A percentile compares a stretch with the other conserved stretches of the same genome.
Evolutionary conservation across 805 yeast genomes (phyloP).

Genomic region (Lipomyces oligophaga): DNA sequence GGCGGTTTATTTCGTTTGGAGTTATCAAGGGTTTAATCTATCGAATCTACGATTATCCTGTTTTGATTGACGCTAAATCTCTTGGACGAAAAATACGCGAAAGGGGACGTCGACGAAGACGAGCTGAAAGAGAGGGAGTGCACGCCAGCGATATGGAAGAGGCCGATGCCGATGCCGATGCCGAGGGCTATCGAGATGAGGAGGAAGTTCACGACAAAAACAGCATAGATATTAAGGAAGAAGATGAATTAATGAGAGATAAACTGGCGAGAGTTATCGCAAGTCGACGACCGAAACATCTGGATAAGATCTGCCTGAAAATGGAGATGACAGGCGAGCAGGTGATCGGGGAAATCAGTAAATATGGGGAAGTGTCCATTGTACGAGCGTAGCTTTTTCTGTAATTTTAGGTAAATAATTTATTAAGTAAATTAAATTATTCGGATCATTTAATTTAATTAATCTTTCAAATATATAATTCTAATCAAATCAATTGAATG

Average conservation of each 20-base stretch:
- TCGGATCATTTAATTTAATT: too few relatives aligned
- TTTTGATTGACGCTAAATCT: slow-evolving; percentile 38
- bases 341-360: slow-evolving; percentile 7
- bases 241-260: slow-evolving; percentile 24
- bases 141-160: not conserved
- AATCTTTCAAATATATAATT: too few relatives aligned
- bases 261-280: slow-evolving; percentile 6
- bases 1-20: slow-evolving; percentile 86
- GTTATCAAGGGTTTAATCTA: slow-evolving; percentile 75
- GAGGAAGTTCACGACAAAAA: too few relatives aligned
- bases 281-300: slow-evolving; percentile 31
- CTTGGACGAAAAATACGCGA: slow-evolving; percentile 1
- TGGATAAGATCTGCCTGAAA: slow-evolving; percentile 58
- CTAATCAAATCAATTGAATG: too few relatives aligned
- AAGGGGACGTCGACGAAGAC: not conserved
- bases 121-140: not conserved
- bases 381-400: slow-evolving; percentile 12
- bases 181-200: slow-evolving; percentile 2
- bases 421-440: too few relatives aligned
- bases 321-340: slow-evolving; percentile 39
- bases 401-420: too few relatives aligned
- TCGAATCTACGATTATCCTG: slow-evolving; percentile 73
- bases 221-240: too few relatives aligned
- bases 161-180: slow-evolving; percentile 3
- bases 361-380: slow-evolving; percentile 21